Percentiles rank a stretch among this genome's conserved stretches.
Evolutionary conservation across 2,329 filamentous ascomycete species (phyloP).

Genomic region (Aspergillus sp.): DNA sequence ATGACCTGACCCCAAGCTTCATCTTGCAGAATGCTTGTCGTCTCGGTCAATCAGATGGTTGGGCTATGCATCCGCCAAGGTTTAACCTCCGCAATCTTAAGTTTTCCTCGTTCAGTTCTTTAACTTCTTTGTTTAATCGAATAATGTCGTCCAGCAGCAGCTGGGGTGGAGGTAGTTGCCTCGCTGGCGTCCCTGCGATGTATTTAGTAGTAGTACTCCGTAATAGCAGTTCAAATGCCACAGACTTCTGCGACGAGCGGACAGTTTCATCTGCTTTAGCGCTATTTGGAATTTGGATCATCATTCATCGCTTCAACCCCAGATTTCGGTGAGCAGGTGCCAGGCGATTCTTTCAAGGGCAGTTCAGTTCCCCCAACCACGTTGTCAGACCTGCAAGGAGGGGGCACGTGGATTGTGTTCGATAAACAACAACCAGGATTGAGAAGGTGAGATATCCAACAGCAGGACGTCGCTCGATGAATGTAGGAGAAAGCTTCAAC

Average conservation of each 20-base stretch:
- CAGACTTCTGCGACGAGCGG: too few species aligned
- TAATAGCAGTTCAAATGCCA: too few species aligned
- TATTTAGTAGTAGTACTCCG: too few species aligned
- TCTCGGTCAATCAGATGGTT: slow-evolving; percentile 9
- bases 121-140: background rate
- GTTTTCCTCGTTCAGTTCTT: background rate
- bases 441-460: background rate
- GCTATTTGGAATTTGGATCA: too few species aligned
- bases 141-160: background rate
- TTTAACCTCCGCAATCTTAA: slow-evolving; percentile 8
- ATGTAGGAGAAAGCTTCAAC: background rate
- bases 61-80: slow-evolving; percentile 12
- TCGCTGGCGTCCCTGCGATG: background rate
- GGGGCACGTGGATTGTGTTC: background rate
- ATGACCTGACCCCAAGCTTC: slow-evolving; percentile 15
- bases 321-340: background rate
- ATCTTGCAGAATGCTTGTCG: slow-evolving; percentile 20
- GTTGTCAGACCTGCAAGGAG: slow-evolving; percentile 5
- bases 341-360: background rate
- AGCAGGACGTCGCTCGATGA: background rate
- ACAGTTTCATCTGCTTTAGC: too few species aligned
- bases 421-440: background rate
- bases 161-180: background rate
- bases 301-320: background rate
- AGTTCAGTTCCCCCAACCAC: background rate